Evolutionary conservation across 441 rosid genomes (phyloP), one percentile per base, ranked within the genome.

Genomic region (Biscutella auriculata): DNA sequence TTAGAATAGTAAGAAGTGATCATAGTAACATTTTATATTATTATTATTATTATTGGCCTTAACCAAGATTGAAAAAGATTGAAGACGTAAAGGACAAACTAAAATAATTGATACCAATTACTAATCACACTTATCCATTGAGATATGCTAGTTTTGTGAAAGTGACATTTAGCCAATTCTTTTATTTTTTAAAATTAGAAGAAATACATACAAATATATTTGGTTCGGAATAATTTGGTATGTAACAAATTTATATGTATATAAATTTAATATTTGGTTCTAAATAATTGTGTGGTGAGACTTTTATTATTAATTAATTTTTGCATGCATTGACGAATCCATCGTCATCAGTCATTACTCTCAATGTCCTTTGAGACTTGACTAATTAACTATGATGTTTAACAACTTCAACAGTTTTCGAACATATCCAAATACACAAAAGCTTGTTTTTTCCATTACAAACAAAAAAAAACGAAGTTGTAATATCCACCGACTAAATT

Each of bases 121-220:
- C 65, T 66, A 66, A 52, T 36, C 14, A 37, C 43, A 29, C 60
- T 59, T 66, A 66, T 66, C 66, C 61, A 37, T 58, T 59, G 48
- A 66, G 47, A 52, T 58, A 9, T 9, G 27, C 39, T 66, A 34
- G 42, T 52, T 52, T 10, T n/a, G 23, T 59, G 65, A 66, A 66
- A 66, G 52, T 44, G 65, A 52, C 61, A 59, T 36, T 44, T 42
- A 6, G 23, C 43, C 60, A 51, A 52, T 44, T 30, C 15, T 28
- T 41, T 50, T 44, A 21, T n/a, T n/a, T n/a, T n/a, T n/a, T n/a
- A n/a, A n/a, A n/a, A n/a, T n/a, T n/a, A 35, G 10, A 6, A 17
- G 7, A 40, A 30, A 4, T 26, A 16, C 23, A 52, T 12, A 51
- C 11, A 32, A 43, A 44, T 6, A 14, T 47, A 57, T 25, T 57